Base-by-base conservation (phyloP, 331 rosid species). In the Quercus tomentella region DNA sequence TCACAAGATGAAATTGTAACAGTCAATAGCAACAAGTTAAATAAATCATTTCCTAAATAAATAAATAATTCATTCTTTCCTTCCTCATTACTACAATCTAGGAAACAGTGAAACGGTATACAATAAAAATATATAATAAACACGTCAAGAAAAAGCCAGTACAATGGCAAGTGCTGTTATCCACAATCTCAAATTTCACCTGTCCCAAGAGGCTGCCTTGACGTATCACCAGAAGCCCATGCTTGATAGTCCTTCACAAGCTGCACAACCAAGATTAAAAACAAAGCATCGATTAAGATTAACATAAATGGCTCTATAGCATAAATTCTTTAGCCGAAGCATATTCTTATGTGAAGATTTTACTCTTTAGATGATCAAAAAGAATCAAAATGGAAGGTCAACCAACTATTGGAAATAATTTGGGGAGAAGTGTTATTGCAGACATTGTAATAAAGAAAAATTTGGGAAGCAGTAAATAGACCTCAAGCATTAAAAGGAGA, bases 121-220 rank as follows among this genome's bases (percentile, higher is more conserved):
- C 15, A 67, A 11, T 18, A 41, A 41, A 41, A 41, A 41, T 41
- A 8, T 9, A 41, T 8, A 8, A 35, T 33, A 67, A 33, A 9
- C 52, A 20, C 2, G 52, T 67, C 63, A 10, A 57, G 33, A 73
- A 71, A 62, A 66, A 12, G 37, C 66, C 85, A 81, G 75, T 17
- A 18, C 77, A 21, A 23, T 69, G 43, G 57, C 80, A 72, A 79
- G 70, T 18, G 49, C 74, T 49, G 30, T 49, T 56, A 55, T 65
- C 72, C 77, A 37, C 63, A 41, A 58, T 75, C 70, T 91, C 87
- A 95, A 78, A 95, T 87, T 83, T 95, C 85, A 77, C 99, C 99
- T 4, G 98, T 93, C 58, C 99, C 99, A 63, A 95, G 89, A 83
- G 99, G 89, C 76, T 89, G 97, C 89, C 98, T 93, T 45, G 99